Conservation (phyloP, 1,139 yeast genomes). For the Taphrina populina region DNA sequence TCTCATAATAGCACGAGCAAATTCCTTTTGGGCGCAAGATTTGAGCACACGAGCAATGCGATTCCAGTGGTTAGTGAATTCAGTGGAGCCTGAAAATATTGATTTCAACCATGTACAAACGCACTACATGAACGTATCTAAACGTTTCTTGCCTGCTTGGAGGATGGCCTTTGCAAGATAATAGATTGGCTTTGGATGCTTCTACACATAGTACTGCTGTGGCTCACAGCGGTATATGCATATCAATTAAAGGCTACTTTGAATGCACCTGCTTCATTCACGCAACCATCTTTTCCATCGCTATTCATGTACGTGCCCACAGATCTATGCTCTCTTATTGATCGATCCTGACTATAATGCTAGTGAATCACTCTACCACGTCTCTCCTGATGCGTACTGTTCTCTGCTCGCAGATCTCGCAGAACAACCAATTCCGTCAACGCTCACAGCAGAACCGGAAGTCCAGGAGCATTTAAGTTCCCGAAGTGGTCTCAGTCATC, state of each 20-base stretch:
- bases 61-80: too few species aligned
- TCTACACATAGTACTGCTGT: too few species aligned
- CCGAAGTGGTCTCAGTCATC: conserved; percentile 2
- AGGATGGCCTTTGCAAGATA: too few species aligned
- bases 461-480: neutral
- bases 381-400: conserved; percentile 53
- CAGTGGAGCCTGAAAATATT: too few species aligned
- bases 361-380: conserved; percentile 56
- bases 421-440: conserved; percentile 37
- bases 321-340: neutral
- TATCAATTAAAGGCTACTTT: conserved; percentile 23
- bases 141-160: too few species aligned
- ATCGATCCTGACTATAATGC: conserved; percentile 4
- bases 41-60: too few species aligned
- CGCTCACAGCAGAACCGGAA: neutral
- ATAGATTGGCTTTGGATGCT: too few species aligned
- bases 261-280: conserved; percentile 6
- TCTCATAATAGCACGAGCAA: too few species aligned
- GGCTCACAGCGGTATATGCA: neutral
- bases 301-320: neutral
- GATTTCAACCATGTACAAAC: too few species aligned
- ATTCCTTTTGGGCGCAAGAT: too few species aligned
- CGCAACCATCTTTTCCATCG: conserved; percentile 12
- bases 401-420: conserved; percentile 51
- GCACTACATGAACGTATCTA: too few species aligned